Conservation (phyloP, 805 yeast species). For the Cyberlindnera mrakii region DNA sequence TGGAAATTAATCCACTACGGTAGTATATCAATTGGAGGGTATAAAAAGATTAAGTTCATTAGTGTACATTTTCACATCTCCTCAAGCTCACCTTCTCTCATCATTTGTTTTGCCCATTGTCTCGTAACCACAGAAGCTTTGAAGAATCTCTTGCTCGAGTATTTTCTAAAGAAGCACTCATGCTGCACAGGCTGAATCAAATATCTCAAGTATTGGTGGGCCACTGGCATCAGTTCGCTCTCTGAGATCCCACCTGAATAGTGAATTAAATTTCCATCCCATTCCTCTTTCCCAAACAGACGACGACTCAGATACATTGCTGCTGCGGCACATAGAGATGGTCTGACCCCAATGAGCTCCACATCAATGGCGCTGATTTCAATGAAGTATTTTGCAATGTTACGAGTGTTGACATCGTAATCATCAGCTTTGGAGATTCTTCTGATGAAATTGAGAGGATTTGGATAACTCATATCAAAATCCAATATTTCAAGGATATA, state of each 20-base stretch:
- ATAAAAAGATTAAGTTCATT: background rate
- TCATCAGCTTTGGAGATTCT: conserved; percentile 92
- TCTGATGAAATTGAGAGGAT: conserved; percentile 88
- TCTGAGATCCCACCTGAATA: conserved; percentile 88
- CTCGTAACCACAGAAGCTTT: conserved; percentile 76
- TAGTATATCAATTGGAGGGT: background rate
- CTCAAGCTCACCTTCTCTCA: conserved; percentile 11
- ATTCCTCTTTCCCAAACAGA: conserved; percentile 63
- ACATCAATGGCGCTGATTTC: conserved; percentile 79
- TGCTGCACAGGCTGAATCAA: conserved; percentile 76
- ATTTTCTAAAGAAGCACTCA: conserved; percentile 90
- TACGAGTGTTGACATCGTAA: conserved; percentile 84
- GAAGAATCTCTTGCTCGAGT: conserved; percentile 83
- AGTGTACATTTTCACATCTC: conserved; percentile 4
- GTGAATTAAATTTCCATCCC: conserved; percentile 85
- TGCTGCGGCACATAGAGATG: conserved; percentile 82
- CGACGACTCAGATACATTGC: conserved; percentile 82
- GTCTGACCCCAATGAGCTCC: conserved; percentile 68
- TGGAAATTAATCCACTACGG: background rate
- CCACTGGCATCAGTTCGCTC: conserved; percentile 63
- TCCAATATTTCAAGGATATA: conserved; percentile 66
- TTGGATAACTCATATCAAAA: conserved; percentile 80
- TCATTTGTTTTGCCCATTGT: conserved; percentile 68
- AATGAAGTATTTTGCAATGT: conserved; percentile 79
- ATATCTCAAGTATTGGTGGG: conserved; percentile 71